Percentiles rank a stretch among this genome's conserved stretches.
Conservation (phyloP, 768 basidiomycete species). For the Pulveroboletus frians region DNA sequence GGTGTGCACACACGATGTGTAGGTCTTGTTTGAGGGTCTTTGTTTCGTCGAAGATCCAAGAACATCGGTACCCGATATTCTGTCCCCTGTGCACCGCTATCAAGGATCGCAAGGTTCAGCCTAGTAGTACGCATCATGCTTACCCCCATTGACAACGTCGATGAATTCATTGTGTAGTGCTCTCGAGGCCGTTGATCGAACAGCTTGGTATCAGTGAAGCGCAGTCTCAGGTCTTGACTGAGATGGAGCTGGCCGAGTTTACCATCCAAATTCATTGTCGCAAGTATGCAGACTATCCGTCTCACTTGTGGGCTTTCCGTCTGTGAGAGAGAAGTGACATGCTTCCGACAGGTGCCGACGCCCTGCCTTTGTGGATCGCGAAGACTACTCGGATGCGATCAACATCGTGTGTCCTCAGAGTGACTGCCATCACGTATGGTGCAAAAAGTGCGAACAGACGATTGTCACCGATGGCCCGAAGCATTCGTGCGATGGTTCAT, state of each 20-base stretch:
- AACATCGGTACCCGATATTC: slow-evolving; percentile 52
- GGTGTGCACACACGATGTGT: slow-evolving; percentile 52
- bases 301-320: background rate
- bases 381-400: slow-evolving; percentile 37
- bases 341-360: slow-evolving; percentile 40
- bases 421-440: slow-evolving; percentile 51
- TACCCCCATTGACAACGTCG: background rate
- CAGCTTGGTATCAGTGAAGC: slow-evolving; percentile 42
- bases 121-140: slow-evolving; percentile 29
- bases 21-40: slow-evolving; percentile 45
- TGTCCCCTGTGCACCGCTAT: slow-evolving; percentile 51
- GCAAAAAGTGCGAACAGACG: slow-evolving; percentile 51
- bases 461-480: slow-evolving; percentile 32
- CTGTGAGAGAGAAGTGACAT: background rate
- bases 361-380: slow-evolving; percentile 46
- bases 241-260: slow-evolving; percentile 42
- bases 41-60: slow-evolving; percentile 42
- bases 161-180: slow-evolving; percentile 24
- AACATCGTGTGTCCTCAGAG: slow-evolving; percentile 47
- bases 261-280: slow-evolving; percentile 46
- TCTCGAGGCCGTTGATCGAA: slow-evolving; percentile 38
- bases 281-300: slow-evolving; percentile 32
- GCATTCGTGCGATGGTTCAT: slow-evolving; percentile 57
- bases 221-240: slow-evolving; percentile 38
- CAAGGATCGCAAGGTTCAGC: slow-evolving; percentile 18